These are phyloP conservation scores for Aspergillus sp. DNA, from an alignment of 2,329 filamentous ascomycete genomes.

Conservation along the genomic window DNA sequence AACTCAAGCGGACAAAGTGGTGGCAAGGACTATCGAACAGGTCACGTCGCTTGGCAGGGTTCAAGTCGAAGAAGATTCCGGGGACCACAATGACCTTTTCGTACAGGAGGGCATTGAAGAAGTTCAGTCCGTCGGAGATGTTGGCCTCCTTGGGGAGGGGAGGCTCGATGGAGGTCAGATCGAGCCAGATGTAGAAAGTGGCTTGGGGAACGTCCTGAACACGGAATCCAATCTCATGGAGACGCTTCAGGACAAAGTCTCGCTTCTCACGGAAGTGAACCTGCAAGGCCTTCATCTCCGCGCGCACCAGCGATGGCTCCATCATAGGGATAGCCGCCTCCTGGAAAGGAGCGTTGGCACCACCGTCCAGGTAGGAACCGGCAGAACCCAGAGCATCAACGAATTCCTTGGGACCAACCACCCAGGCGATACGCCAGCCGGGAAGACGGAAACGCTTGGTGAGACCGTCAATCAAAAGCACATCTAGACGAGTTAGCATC, in stretches of 20 bases:
- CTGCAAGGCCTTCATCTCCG: slow-evolving; percentile 87
- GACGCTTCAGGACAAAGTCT: slow-evolving; percentile 78
- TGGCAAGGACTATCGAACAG: slow-evolving; percentile 94
- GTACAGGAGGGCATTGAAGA: slow-evolving; percentile 88
- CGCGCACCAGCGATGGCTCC: slow-evolving; percentile 72
- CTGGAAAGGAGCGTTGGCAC: slow-evolving; percentile 92
- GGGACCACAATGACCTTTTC: slow-evolving; percentile 97
- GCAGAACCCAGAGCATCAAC: slow-evolving; percentile 89
- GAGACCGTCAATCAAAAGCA: slow-evolving; percentile 89
- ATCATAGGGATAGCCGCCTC: slow-evolving; percentile 90
- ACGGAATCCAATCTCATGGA: slow-evolving; percentile 80
- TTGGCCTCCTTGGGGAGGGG: slow-evolving; percentile 56
- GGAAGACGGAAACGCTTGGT: slow-evolving; percentile 96
- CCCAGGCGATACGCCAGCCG: slow-evolving; percentile 96
- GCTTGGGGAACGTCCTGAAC: slow-evolving; percentile 81
- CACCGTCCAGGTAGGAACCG: slow-evolving; percentile 90
- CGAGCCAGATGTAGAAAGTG: slow-evolving; percentile 89
- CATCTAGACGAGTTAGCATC: slow-evolving; percentile 48
- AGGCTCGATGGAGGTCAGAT: slow-evolving; percentile 46
- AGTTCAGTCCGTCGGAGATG: slow-evolving; percentile 90
- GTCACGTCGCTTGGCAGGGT: slow-evolving; percentile 82
- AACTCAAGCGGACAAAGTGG: slow-evolving; percentile 81
- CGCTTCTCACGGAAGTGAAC: slow-evolving; percentile 87
- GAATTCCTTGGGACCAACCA: slow-evolving; percentile 92
- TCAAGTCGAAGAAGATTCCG: slow-evolving; percentile 96